Conservation (phyloP, 805 yeast genomes). For the Metschnikowia kunwiensis region DNA sequence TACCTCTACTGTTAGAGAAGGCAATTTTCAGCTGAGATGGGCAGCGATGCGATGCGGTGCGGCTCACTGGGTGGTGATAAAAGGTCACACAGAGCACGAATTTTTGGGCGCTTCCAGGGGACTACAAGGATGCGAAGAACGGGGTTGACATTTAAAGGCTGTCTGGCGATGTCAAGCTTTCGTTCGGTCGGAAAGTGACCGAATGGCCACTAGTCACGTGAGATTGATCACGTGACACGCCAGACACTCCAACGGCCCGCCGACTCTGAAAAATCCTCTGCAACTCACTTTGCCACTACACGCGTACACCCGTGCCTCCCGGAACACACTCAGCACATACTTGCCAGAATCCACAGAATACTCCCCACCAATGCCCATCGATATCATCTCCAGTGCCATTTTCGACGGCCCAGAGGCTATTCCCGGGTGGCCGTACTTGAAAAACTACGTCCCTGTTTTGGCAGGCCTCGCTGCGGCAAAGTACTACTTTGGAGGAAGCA, state of each 20-base stretch:
- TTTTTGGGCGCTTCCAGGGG: no score
- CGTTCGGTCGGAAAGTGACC: no score
- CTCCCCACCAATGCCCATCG: conserved; percentile 66
- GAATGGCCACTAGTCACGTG: no score
- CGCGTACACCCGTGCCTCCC: conserved; percentile 8
- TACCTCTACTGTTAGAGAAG: background rate
- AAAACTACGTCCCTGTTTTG: conserved; percentile 52
- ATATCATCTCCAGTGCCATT: conserved; percentile 66
- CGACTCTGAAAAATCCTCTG: no score
- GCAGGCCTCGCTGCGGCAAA: conserved; percentile 48
- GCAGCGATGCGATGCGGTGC: conserved; percentile 7
- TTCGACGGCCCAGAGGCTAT: conserved; percentile 70
- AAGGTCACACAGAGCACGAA: no score
- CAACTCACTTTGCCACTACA: no score
- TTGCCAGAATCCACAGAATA: no score
- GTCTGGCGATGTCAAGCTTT: no score
- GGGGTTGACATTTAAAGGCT: no score
- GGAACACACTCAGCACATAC: background rate
- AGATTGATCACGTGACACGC: no score
- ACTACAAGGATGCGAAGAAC: no score
- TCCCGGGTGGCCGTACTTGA: conserved; percentile 69
- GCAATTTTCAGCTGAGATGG: background rate
- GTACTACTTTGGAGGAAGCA: conserved; percentile 72
- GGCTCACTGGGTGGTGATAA: background rate
- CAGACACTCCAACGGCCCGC: no score